Conservation (phyloP, 2,329 filamentous ascomycete species). For the Rosellinia necatrix region DNA sequence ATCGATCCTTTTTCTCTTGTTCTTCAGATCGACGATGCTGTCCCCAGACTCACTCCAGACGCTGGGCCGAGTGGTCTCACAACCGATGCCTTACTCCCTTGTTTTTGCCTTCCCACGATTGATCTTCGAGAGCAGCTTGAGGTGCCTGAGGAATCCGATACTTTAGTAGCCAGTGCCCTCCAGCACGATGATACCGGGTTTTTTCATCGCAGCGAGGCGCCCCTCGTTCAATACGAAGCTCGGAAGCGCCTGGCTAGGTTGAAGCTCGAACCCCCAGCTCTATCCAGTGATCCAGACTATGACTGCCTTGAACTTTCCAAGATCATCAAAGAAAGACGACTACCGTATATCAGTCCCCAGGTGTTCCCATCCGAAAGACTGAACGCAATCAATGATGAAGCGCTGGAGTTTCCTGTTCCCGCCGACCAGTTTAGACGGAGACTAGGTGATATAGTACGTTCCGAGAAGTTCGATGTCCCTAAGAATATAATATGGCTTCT, state of each 20-base stretch:
- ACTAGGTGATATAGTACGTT: conserved; percentile 7
- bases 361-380: conserved; percentile 37
- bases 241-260: conserved; percentile 15
- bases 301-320: conserved; percentile 33
- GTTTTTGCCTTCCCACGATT: conserved; percentile 26
- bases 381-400: conserved; percentile 32
- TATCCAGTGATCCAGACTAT: conserved; percentile 37
- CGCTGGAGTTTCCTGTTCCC: conserved; percentile 32
- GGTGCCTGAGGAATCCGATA: conserved; percentile 25
- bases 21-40: conserved; percentile 12
- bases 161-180: conserved; percentile 24
- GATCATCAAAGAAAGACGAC: conserved; percentile 24
- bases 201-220: background rate
- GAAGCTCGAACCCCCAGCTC: conserved; percentile 36
- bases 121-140: conserved; percentile 29
- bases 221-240: conserved; percentile 12
- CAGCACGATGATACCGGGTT: background rate
- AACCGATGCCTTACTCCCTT: conserved; percentile 28
- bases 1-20: conserved; percentile 27
- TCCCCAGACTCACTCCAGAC: conserved; percentile 9
- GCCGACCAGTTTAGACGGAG: conserved; percentile 22
- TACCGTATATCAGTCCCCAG: conserved; percentile 20
- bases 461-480: conserved; percentile 34
- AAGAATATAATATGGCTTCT: conserved; percentile 31
- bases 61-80: conserved; percentile 11